phyloP scores from a whole-genome alignment of 2,329 filamentous ascomycete species.

The Sarocladiaceae sp. region DNA sequence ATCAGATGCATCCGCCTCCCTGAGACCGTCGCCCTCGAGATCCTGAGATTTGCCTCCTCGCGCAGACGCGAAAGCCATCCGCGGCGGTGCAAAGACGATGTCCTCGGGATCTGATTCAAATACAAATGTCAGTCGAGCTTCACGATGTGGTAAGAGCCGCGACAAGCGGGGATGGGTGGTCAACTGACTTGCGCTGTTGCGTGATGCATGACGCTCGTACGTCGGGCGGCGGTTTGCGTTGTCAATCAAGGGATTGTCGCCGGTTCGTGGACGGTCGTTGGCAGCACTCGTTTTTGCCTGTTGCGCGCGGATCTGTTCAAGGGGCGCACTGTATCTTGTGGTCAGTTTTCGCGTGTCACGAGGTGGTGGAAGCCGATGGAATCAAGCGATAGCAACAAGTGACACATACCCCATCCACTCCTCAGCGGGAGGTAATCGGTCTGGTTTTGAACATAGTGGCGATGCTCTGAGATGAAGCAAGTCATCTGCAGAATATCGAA shows the following conservation, averaged over 20 bases:
- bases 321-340: slow-evolving; percentile 18
- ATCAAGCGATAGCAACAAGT: slow-evolving; percentile 9
- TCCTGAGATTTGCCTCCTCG: slow-evolving; percentile 50
- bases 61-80: slow-evolving; percentile 73
- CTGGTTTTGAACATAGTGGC: slow-evolving; percentile 75
- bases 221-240: slow-evolving; percentile 45
- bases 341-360: slow-evolving; percentile 8
- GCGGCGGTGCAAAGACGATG: slow-evolving; percentile 78
- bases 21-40: slow-evolving; percentile 39
- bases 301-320: slow-evolving; percentile 39
- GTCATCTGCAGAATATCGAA: slow-evolving; percentile 70
- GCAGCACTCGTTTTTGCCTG: slow-evolving; percentile 27
- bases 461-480: slow-evolving; percentile 72
- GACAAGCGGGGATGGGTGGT: background rate
- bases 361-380: slow-evolving; percentile 16
- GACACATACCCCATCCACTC: slow-evolving; percentile 88
- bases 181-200: slow-evolving; percentile 50
- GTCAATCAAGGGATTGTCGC: slow-evolving; percentile 39
- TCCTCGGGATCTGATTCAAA: slow-evolving; percentile 59
- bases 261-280: slow-evolving; percentile 30
- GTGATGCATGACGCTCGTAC: slow-evolving; percentile 47
- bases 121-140: background rate
- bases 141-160: background rate
- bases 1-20: slow-evolving; percentile 46
- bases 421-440: slow-evolving; percentile 72